phyloP scores from a whole-genome alignment of 2,329 filamentous ascomycete genomes.

The Akanthomyces muscarius region DNA sequence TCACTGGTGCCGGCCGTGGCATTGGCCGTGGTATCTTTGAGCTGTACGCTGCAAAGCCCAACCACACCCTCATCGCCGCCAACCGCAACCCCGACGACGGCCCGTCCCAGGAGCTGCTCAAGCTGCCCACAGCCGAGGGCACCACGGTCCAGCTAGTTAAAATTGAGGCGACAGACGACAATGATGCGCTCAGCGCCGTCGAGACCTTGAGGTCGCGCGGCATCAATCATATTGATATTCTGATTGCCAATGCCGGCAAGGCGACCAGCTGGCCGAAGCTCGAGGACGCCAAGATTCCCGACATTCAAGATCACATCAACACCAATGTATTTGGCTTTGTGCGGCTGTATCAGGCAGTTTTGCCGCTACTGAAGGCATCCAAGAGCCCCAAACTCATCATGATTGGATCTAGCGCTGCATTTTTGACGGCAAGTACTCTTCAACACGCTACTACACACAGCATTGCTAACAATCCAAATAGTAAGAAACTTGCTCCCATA shows the following conservation, averaged over 20 bases:
- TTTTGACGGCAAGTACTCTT: not conserved
- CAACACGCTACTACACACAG: fast-evolving
- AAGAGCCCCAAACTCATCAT: constrained; percentile 34
- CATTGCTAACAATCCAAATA: not conserved
- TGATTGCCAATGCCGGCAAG: constrained; percentile 51
- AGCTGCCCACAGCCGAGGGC: constrained; percentile 33
- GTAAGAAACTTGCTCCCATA: not conserved
- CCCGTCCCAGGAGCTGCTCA: constrained; percentile 28
- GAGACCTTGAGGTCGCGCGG: constrained; percentile 29
- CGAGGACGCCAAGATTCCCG: constrained; percentile 28
- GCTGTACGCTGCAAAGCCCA: constrained; percentile 45
- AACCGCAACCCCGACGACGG: constrained; percentile 31
- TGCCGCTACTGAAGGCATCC: constrained; percentile 34
- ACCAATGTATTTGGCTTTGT: constrained; percentile 42
- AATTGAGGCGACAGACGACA: constrained; percentile 35
- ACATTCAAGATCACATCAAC: constrained; percentile 35
- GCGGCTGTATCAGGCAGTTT: constrained; percentile 41
- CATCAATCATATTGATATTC: constrained; percentile 43
- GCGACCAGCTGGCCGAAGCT: constrained; percentile 30
- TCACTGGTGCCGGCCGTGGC: constrained; percentile 38
- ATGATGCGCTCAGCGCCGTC: constrained; percentile 33
- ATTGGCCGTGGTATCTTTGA: constrained; percentile 34
- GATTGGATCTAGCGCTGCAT: constrained; percentile 32
- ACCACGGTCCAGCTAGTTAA: constrained; percentile 39
- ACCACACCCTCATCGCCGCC: constrained; percentile 47